A percentile compares a stretch with the other conserved stretches of the same genome.
Conservation (phyloP, 257 asterid species). For the Solanum commersonii region DNA sequence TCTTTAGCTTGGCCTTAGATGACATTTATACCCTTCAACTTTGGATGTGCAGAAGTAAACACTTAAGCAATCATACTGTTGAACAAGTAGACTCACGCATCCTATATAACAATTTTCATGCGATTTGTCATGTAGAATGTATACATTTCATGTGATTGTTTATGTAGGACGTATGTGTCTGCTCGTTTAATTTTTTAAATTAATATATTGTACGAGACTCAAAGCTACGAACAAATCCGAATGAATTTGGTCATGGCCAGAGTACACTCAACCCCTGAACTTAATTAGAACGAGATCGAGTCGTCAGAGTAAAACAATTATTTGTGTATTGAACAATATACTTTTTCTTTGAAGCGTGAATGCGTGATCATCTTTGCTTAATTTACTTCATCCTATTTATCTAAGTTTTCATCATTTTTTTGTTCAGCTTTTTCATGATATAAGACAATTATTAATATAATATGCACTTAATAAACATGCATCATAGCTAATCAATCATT, state of each 20-base stretch:
- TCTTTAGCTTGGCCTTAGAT: neutral
- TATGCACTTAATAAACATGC: neutral
- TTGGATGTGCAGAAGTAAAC: rapidly evolving
- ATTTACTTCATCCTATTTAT: neutral
- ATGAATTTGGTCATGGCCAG: neutral
- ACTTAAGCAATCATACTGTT: no score
- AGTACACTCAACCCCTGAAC: neutral
- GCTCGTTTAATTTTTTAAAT: no score
- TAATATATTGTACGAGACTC: neutral
- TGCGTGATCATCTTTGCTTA: neutral
- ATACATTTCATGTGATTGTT: neutral
- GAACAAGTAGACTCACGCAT: neutral
- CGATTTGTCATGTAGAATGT: neutral
- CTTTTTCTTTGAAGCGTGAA: neutral
- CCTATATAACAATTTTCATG: neutral
- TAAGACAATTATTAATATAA: neutral
- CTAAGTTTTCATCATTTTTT: neutral
- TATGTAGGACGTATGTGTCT: no score
- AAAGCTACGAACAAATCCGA: neutral
- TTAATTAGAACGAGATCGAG: neutral
- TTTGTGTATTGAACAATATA: neutral
- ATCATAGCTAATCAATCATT: neutral
- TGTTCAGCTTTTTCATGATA: neutral
- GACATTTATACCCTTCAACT: no score
- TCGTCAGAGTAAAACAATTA: neutral